These are phyloP conservation scores for Paecilomyces fulvus DNA, from an alignment of 2,329 filamentous ascomycete species.

Conservation along the genomic window DNA sequence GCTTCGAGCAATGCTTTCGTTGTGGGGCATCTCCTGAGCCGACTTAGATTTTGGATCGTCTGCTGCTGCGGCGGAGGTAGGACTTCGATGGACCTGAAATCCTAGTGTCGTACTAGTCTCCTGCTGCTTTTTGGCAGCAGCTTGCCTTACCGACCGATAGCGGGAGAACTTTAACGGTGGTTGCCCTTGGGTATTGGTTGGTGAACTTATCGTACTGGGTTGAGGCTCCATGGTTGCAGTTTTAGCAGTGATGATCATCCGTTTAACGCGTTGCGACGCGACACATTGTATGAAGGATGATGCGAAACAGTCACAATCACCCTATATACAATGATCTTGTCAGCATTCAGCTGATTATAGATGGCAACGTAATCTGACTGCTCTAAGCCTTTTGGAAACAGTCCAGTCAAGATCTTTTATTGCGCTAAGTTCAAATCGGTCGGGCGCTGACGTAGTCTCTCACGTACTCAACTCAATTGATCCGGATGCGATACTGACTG, in stretches of 20 bases:
- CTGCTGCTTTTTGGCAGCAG: conserved; percentile 26
- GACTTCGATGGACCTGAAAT: conserved; percentile 7
- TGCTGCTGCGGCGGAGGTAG: conserved; percentile 1
- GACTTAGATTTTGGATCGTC: not conserved
- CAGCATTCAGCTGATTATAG: not conserved
- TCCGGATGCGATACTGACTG: not conserved
- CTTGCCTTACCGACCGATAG: conserved; percentile 50
- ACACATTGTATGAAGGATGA: not conserved
- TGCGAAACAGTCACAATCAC: not conserved
- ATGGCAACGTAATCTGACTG: too few relatives aligned
- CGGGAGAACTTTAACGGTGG: conserved; percentile 44
- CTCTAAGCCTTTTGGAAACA: not conserved
- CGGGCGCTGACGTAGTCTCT: not conserved
- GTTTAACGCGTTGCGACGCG: not conserved
- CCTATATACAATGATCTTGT: not conserved
- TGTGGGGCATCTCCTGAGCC: conserved; percentile 1
- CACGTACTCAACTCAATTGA: not conserved
- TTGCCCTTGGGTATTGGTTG: not conserved
- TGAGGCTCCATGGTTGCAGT: conserved; percentile 17
- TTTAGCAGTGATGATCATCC: not conserved
- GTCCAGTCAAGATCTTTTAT: not conserved
- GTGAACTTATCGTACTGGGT: conserved; percentile 4
- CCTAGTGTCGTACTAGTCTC: not conserved
- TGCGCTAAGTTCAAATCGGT: not conserved
- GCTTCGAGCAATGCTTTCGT: conserved; percentile 22